phyloP scores from a whole-genome alignment of 2,329 filamentous ascomycete species.

The Aspergillus sp. region DNA sequence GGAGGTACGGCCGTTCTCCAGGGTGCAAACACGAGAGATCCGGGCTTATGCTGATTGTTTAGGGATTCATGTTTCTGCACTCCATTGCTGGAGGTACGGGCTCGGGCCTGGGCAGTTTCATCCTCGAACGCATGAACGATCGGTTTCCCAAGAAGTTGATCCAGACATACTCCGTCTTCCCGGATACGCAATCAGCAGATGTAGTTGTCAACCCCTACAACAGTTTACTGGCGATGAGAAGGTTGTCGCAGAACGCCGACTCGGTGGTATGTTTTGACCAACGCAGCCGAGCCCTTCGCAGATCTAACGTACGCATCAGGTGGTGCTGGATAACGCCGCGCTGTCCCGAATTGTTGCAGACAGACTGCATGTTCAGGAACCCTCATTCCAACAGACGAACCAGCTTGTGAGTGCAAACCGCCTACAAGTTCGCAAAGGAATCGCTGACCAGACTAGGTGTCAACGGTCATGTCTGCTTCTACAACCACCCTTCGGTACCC shows the following conservation, averaged over 20 bases:
- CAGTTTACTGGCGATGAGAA: conserved; percentile 84
- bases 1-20: conserved; percentile 55
- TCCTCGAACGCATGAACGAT: conserved; percentile 94
- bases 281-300: not conserved
- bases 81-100: conserved; percentile 97
- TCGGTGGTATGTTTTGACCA: conserved; percentile 63
- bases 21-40: not conserved
- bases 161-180: conserved; percentile 98
- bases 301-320: conserved; percentile 37
- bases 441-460: conserved; percentile 53
- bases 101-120: conserved; percentile 90
- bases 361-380: conserved; percentile 88
- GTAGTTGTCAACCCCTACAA: conserved; percentile 99
- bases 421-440: not conserved
- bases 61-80: conserved; percentile 98
- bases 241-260: conserved; percentile 93
- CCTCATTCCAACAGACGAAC: conserved; percentile 96
- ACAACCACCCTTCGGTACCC: conserved; percentile 96
- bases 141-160: conserved; percentile 98
- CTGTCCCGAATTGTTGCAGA: conserved; percentile 92
- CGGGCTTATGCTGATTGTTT: not conserved
- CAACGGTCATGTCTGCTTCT: conserved; percentile 97
- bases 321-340: conserved; percentile 94
- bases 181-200: conserved; percentile 84
- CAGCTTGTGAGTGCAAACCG: conserved; percentile 63